Percentiles rank a stretch among this genome's conserved stretches.
Evolutionary conservation across 2,329 filamentous ascomycete genomes (phyloP).

Genomic region (Torrubiellomyces zombiae): DNA sequence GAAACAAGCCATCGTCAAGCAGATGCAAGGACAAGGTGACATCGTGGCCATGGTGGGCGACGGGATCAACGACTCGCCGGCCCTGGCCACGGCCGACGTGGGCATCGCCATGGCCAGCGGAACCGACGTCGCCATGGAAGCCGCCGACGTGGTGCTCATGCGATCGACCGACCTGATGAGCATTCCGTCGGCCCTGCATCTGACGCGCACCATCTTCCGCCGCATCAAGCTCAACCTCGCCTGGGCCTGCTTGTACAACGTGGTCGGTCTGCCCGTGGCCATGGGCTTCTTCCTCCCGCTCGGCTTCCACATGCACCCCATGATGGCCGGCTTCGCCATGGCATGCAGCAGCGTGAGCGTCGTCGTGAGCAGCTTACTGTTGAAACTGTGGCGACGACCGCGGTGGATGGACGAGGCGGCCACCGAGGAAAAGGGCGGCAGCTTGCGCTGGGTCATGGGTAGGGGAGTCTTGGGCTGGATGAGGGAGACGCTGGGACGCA

Average conservation of each 20-base stretch:
- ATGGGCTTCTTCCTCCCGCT: constrained; percentile 93
- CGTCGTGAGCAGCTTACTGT: constrained; percentile 63
- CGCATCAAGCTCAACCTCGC: constrained; percentile 87
- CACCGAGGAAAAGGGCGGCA: constrained; percentile 38
- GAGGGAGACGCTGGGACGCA: constrained; percentile 22
- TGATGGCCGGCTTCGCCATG: constrained; percentile 93
- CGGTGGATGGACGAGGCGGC: constrained; percentile 66
- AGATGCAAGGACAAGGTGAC: constrained; percentile 58
- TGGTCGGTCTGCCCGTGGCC: constrained; percentile 80
- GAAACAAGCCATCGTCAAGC: constrained; percentile 71
- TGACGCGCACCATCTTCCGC: constrained; percentile 71
- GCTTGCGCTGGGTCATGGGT: constrained; percentile 24
- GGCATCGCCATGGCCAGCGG: constrained; percentile 87
- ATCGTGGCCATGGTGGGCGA: constrained; percentile 94
- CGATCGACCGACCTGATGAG: constrained; percentile 78
- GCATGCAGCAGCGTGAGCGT: constrained; percentile 81
- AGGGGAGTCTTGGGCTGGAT: constrained; percentile 25
- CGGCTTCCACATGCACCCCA: constrained; percentile 74
- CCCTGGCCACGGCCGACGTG: constrained; percentile 78
- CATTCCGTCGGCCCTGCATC: constrained; percentile 71
- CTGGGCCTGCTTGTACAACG: constrained; percentile 89
- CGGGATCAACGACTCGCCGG: constrained; percentile 95
- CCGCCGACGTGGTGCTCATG: constrained; percentile 93
- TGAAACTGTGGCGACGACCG: constrained; percentile 77
- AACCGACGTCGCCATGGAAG: constrained; percentile 95